Conservation (phyloP, 345 rosid genomes). For the Turnera subulata region DNA sequence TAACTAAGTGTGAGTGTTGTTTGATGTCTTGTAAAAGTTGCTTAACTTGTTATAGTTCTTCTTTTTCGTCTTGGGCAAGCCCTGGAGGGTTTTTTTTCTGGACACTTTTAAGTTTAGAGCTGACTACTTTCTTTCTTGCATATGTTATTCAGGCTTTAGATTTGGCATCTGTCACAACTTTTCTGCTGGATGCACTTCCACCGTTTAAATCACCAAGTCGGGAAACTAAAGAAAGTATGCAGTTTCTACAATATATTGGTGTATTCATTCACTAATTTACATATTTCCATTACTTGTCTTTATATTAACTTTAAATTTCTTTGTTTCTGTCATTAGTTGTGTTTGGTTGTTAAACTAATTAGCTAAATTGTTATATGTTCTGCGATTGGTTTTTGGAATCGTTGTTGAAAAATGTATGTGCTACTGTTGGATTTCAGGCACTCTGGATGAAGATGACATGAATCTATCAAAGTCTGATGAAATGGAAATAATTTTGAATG, state of each 20-base stretch:
- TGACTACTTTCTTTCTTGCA: slow-evolving; percentile 9
- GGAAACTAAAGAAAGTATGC: slow-evolving; percentile 59
- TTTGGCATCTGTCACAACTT: slow-evolving; percentile 70
- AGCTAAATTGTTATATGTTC: slow-evolving; percentile 2
- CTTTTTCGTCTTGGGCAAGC: no score
- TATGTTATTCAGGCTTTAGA: slow-evolving; percentile 59
- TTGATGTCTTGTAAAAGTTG: neutral
- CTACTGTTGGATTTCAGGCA: slow-evolving; percentile 37
- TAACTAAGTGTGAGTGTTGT: slow-evolving; percentile 1
- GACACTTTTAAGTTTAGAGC: slow-evolving; percentile 6
- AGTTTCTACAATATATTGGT: slow-evolving; percentile 4
- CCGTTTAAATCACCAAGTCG: slow-evolving; percentile 47
- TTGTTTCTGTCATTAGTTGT: neutral
- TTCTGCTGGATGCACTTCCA: slow-evolving; percentile 77
- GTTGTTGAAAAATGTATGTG: slow-evolving; percentile 2
- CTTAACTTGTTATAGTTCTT: neutral
- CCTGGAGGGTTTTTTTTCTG: neutral
- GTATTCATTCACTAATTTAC: neutral
- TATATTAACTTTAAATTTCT: no score
- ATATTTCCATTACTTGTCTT: neutral
- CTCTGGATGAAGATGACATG: slow-evolving; percentile 63
- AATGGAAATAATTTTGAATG: slow-evolving; percentile 48
- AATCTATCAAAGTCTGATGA: slow-evolving; percentile 36
- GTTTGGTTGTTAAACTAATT: neutral
- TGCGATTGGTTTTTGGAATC: slow-evolving; percentile 7